phyloP scores from a whole-genome alignment of 1,284 basidiomycete species.

The Taiwanofungus camphoratus region DNA sequence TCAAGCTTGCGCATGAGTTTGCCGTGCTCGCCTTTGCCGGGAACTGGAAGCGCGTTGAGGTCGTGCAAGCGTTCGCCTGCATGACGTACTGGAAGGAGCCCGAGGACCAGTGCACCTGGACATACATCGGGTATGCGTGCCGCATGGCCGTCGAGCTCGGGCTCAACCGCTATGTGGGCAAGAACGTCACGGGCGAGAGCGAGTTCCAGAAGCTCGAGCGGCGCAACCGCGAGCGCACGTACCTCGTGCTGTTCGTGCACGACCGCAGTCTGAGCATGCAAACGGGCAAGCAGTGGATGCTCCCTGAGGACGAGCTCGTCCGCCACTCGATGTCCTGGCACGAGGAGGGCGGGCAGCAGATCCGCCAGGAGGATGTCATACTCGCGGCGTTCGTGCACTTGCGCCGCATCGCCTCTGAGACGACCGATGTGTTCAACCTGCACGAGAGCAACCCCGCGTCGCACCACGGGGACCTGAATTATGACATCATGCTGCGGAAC shows the following conservation, averaged over 20 bases:
- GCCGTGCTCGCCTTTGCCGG: constrained; percentile 74
- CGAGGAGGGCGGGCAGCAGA: constrained; percentile 44
- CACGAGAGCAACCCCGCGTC: constrained; percentile 40
- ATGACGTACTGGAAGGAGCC: constrained; percentile 85
- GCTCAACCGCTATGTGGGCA: constrained; percentile 59
- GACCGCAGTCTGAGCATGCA: constrained; percentile 79
- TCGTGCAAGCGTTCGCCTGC: constrained; percentile 79
- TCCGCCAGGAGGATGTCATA: constrained; percentile 74
- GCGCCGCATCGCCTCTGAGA: constrained; percentile 72
- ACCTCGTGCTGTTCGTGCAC: constrained; percentile 77
- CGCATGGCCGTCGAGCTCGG: constrained; percentile 80
- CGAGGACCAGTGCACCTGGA: constrained; percentile 77
- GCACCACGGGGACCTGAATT: constrained; percentile 56
- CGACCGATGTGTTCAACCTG: constrained; percentile 65
- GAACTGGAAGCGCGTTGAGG: constrained; percentile 71
- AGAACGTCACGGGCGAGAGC: constrained; percentile 51
- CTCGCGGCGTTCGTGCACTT: constrained; percentile 69
- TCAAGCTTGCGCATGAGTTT: constrained; percentile 64
- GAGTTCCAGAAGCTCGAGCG: constrained; percentile 63
- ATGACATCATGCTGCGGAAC: constrained; percentile 61
- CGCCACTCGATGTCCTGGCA: constrained; percentile 66
- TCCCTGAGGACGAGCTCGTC: constrained; percentile 74
- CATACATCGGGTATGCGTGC: constrained; percentile 81
- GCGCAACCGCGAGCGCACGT: constrained; percentile 76
- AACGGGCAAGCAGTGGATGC: constrained; percentile 80